Evolutionary conservation across 2,329 filamentous ascomycete genomes (phyloP), one percentile per base, ranked within the genome.

Genomic region (Emergomyces pasteurianus): DNA sequence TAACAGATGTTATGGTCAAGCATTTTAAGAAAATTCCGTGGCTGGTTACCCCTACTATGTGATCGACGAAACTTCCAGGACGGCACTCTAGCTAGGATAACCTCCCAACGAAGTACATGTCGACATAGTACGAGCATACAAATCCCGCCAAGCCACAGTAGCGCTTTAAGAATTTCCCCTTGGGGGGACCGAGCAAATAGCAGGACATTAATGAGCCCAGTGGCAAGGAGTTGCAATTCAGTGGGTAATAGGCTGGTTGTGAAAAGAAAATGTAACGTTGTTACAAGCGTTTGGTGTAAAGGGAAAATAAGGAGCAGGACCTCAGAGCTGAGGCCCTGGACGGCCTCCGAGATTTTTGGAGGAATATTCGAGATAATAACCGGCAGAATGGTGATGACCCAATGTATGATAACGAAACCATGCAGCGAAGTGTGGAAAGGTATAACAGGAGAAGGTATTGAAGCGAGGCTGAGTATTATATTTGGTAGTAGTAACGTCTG

Each of bases 211-310:
- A 96, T 87, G 16, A 99, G 79, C 1, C 86, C 85, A 46, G 88
- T 83, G 0, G 92, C 92, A 18, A 97, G 81, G 10, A 99, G 80
- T 68, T 96, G 90, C 49, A 96, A 80, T 73, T 99, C 94, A 5
- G 94, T 86, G 1, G 88, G 83, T 58, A 97, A 80, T 49, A 97
- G 81, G 73, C 92, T 96, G 1, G 91, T 95, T 0, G 90, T 92
- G 1, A 92, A 92, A 64, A 97, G 81, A 70, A 89, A 86, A 67
- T 89, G 85, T 60, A 97, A 73, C 36, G 89, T 84, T 36, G 82
- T 79, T 69, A 89, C 85, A 28, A 96, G 77, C 36, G 85, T 85
- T 73, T 89, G 87, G 69, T 96, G 92, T 52, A 97, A 78, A 18
- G 92, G 90, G 71, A 92, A 96, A 61, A 96, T 74, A 61, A 88